Evolutionary conservation across 805 yeast genomes (phyloP).

Genomic region (Yamadazyma ubonensis): DNA sequence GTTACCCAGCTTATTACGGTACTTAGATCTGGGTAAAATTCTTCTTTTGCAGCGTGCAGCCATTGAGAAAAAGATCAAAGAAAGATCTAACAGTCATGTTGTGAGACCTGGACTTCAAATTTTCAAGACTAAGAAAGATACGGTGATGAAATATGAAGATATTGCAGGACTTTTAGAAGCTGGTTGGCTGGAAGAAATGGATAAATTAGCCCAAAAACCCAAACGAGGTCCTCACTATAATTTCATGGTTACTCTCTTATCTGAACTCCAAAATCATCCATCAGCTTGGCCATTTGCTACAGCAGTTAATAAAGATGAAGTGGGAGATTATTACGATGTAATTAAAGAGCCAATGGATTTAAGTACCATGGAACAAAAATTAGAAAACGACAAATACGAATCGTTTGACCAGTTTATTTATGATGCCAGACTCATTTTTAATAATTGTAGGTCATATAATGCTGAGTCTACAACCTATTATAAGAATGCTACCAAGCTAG

Average conservation of each 20-base stretch:
- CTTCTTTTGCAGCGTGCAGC: slow-evolving; percentile 89
- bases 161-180: slow-evolving; percentile 92
- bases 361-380: slow-evolving; percentile 89
- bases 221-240: slow-evolving; percentile 93
- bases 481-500: slow-evolving; percentile 92
- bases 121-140: slow-evolving; percentile 54
- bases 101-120: slow-evolving; percentile 78
- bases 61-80: slow-evolving; percentile 75
- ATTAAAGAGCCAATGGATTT: slow-evolving; percentile 98
- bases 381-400: slow-evolving; percentile 89
- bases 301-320: slow-evolving; percentile 92
- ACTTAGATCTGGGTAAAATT: slow-evolving; percentile 85
- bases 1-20: slow-evolving; percentile 79
- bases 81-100: slow-evolving; percentile 73
- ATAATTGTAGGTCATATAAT: slow-evolving; percentile 89
- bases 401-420: slow-evolving; percentile 88
- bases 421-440: slow-evolving; percentile 82
- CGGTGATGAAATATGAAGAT: slow-evolving; percentile 61
- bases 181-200: slow-evolving; percentile 99
- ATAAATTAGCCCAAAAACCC: slow-evolving; percentile 91
- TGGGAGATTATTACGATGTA: slow-evolving; percentile 92
- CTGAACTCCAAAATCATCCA: slow-evolving; percentile 90
- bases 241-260: slow-evolving; percentile 81
- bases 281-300: slow-evolving; percentile 97
- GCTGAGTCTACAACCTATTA: slow-evolving; percentile 93